Evolutionary conservation across 495 filamentous ascomycete species (phyloP).

Genomic region (Penicillium crystallinum): DNA sequence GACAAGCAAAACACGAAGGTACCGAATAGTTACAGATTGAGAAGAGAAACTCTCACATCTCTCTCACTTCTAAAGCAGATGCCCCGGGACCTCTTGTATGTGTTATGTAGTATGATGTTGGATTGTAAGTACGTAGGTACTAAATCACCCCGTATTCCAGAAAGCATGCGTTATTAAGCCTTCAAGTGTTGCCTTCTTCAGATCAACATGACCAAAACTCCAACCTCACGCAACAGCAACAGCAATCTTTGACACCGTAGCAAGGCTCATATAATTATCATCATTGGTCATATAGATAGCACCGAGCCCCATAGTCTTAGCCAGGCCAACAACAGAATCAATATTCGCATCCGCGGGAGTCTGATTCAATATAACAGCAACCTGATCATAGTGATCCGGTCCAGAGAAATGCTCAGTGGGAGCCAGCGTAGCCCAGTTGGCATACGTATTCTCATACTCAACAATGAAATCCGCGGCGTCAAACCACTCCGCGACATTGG

Average conservation of each 20-base stretch:
- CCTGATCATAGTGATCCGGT: slow-evolving; percentile 3
- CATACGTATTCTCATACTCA: slow-evolving; percentile 21
- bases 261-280: slow-evolving; percentile 11
- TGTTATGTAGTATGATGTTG: too few species aligned
- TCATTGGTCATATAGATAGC: slow-evolving; percentile 18
- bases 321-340: slow-evolving; percentile 9
- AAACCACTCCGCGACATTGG: slow-evolving; percentile 13
- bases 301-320: slow-evolving; percentile 17
- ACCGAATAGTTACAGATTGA: too few species aligned
- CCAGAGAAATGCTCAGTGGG: slow-evolving; percentile 8
- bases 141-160: too few species aligned
- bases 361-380: slow-evolving; percentile 17
- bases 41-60: too few species aligned
- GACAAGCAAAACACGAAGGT: too few species aligned
- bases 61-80: too few species aligned
- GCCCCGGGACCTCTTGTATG: too few species aligned
- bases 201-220: too few species aligned
- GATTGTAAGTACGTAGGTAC: too few species aligned
- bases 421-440: slow-evolving; percentile 5
- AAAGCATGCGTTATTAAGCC: too few species aligned
- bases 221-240: slow-evolving; percentile 2
- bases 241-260: slow-evolving; percentile 11
- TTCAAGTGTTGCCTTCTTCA: too few species aligned
- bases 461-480: slow-evolving; percentile 18
- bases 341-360: slow-evolving; percentile 10